Evolutionary conservation across 148 eudicot species (phyloP).

Genomic region (Oxyria digyna): DNA sequence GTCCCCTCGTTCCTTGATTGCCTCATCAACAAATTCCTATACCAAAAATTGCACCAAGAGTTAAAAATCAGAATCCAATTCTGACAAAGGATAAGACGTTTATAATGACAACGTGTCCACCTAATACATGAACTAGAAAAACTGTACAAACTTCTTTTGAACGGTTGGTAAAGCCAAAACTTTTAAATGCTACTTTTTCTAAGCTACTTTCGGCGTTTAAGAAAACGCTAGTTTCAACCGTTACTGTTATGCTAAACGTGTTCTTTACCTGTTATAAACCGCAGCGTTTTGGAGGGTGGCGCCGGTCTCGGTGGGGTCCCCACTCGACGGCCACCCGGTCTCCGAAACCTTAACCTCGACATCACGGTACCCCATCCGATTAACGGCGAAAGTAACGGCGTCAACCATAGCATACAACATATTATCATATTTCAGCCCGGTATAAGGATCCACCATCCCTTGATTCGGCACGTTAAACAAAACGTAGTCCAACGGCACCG

Average conservation of each 20-base stretch:
- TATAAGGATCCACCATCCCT: conserved; percentile 59
- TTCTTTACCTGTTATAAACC: conserved; percentile 25
- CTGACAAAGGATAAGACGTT: too few relatives aligned
- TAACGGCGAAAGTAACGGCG: conserved; percentile 48
- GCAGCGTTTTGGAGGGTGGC: conserved; percentile 62
- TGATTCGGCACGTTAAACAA: conserved; percentile 36
- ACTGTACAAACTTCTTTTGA: too few relatives aligned
- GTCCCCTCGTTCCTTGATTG: conserved; percentile 58
- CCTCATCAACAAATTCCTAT: conserved; percentile 47
- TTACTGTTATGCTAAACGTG: too few relatives aligned
- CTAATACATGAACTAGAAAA: too few relatives aligned
- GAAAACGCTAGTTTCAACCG: too few relatives aligned
- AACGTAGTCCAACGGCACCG: conserved; percentile 46
- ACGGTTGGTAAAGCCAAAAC: too few relatives aligned
- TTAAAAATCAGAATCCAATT: too few relatives aligned
- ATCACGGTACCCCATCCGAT: conserved; percentile 43
- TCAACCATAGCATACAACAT: conserved; percentile 87
- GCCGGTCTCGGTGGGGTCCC: conserved; percentile 47
- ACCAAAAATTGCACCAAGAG: too few relatives aligned
- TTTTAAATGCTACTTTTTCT: too few relatives aligned
- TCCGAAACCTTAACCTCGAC: conserved; percentile 70
- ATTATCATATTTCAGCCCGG: conserved; percentile 58
- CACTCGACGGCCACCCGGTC: conserved; percentile 86
- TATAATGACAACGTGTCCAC: too few relatives aligned
- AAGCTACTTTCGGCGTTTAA: too few relatives aligned